Evolutionary conservation across 495 filamentous ascomycete species (phyloP).

Genomic region (Penicillium maclennaniae): DNA sequence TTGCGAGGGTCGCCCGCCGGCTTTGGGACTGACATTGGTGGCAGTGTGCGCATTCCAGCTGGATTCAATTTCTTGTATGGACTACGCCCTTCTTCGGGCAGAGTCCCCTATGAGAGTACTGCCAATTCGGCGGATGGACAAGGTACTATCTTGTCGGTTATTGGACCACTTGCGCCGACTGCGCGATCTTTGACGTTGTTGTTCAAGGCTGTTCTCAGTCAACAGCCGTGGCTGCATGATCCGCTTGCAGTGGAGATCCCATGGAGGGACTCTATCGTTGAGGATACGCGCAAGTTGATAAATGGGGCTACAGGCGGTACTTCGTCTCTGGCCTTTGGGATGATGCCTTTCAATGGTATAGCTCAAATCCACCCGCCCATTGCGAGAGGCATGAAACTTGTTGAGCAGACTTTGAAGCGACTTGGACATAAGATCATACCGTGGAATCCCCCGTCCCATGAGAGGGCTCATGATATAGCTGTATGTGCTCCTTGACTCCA

Average conservation of each 20-base stretch:
- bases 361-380: slow-evolving; percentile 52
- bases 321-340: slow-evolving; percentile 47
- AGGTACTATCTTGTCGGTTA: slow-evolving; percentile 51
- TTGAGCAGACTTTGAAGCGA: slow-evolving; percentile 45
- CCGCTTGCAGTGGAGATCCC: slow-evolving; percentile 58
- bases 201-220: slow-evolving; percentile 50
- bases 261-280: slow-evolving; percentile 54
- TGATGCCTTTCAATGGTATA: slow-evolving; percentile 49
- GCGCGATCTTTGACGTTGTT: slow-evolving; percentile 48
- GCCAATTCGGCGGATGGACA: slow-evolving; percentile 58
- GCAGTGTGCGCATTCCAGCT: slow-evolving; percentile 63
- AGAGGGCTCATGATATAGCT: slow-evolving; percentile 24
- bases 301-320: slow-evolving; percentile 22
- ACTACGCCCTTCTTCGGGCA: slow-evolving; percentile 41
- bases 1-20: slow-evolving; percentile 53
- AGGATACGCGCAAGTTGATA: slow-evolving; percentile 43
- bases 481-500: slow-evolving; percentile 16
- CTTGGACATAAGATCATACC: slow-evolving; percentile 56
- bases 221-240: slow-evolving; percentile 62
- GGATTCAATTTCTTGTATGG: slow-evolving; percentile 63
- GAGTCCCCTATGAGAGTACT: slow-evolving; percentile 43
- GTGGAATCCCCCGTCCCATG: slow-evolving; percentile 56
- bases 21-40: slow-evolving; percentile 70
- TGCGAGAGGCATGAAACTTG: slow-evolving; percentile 48
- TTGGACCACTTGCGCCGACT: slow-evolving; percentile 53